Base-by-base conservation (phyloP, 106 monocot species). In the Acorus calamus region DNA sequence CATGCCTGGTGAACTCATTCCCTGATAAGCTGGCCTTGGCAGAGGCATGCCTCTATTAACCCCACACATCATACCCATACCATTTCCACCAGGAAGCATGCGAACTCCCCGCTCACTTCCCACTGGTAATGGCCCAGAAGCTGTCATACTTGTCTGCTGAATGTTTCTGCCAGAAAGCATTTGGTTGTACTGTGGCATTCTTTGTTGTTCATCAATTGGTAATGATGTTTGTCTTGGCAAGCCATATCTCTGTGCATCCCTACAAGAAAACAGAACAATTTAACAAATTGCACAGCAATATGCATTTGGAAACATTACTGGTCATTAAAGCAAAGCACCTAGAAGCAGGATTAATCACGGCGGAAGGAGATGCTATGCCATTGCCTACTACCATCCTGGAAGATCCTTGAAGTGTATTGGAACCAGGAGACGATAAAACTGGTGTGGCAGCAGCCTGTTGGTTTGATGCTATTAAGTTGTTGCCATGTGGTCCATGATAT, bases 21-120 rank as follows among this genome's bases (percentile, higher is more conserved):
- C 78, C 46, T 85, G 91, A 73, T 92, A 85, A 4, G 81, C 75
- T 5, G 98, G 74, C 50, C 98, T 71, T 50, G 79, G 6, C 67
- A 84, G 59, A 8, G 84, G 74, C 75, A 83, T 72, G 49, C 78
- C 79, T 56, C 78, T 67, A 65, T 69, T 82, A 62, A 73, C 49
- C 55, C 84, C 85, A 67, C 73, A 49, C 84, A 88, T 73, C 85
- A 96, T 83, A 6, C 88, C 87, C 73, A 80, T 71, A 62, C 80
- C 76, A 75, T 71, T 88, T 47, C 69, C 74, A 73, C 73, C 73
- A 52, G 86, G 58, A 50, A 94, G 57, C 77, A 89, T 82, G 50
- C 84, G 76, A 14, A 77, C 81, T 72, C 80, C 76, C 51, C 80
- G 82, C 59, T 93, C 92, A 74, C 71, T 69, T 11, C 69, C 87